Evolutionary conservation across 306 rosid genomes (phyloP).

Genomic region (Castanopsis chinensis): DNA sequence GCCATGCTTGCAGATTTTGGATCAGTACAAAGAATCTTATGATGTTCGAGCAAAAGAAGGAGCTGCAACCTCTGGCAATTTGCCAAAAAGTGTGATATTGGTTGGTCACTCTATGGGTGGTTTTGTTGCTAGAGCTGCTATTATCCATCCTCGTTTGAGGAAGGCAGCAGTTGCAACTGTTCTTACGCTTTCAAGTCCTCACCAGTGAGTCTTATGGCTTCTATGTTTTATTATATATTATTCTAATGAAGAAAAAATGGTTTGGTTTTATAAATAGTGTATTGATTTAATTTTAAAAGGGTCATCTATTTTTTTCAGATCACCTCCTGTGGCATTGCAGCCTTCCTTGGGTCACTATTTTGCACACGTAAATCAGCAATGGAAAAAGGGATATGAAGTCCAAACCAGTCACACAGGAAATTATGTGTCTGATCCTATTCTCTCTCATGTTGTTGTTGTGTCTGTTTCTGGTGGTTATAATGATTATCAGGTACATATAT

Average conservation of each 20-base stretch:
- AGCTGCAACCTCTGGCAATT: slow-evolving; percentile 58
- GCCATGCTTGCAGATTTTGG: slow-evolving; percentile 68
- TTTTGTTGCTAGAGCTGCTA: slow-evolving; percentile 98
- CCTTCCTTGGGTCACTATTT: slow-evolving; percentile 93
- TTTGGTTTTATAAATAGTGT: slow-evolving; percentile 19
- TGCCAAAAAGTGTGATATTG: slow-evolving; percentile 89
- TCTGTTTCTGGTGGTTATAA: slow-evolving; percentile 87
- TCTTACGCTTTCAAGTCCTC: slow-evolving; percentile 91
- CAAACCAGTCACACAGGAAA: slow-evolving; percentile 59
- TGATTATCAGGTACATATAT: slow-evolving; percentile 78
- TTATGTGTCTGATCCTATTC: slow-evolving; percentile 61
- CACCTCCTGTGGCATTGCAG: slow-evolving; percentile 96
- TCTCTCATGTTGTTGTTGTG: slow-evolving; percentile 80
- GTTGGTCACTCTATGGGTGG: slow-evolving; percentile 99
- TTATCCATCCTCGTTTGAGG: slow-evolving; percentile 72
- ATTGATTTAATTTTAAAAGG: slow-evolving; percentile 39
- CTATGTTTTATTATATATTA: not conserved
- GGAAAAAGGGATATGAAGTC: slow-evolving; percentile 83
- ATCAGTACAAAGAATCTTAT: slow-evolving; percentile 78
- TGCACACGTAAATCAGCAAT: slow-evolving; percentile 69
- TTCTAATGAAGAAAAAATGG: not conserved
- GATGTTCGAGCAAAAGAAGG: slow-evolving; percentile 78
- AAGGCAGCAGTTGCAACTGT: slow-evolving; percentile 87
- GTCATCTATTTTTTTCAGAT: slow-evolving; percentile 62
- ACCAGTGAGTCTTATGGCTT: slow-evolving; percentile 60